Evolutionary conservation across 768 basidiomycete genomes (phyloP).

Genomic region (Mycena amicta): DNA sequence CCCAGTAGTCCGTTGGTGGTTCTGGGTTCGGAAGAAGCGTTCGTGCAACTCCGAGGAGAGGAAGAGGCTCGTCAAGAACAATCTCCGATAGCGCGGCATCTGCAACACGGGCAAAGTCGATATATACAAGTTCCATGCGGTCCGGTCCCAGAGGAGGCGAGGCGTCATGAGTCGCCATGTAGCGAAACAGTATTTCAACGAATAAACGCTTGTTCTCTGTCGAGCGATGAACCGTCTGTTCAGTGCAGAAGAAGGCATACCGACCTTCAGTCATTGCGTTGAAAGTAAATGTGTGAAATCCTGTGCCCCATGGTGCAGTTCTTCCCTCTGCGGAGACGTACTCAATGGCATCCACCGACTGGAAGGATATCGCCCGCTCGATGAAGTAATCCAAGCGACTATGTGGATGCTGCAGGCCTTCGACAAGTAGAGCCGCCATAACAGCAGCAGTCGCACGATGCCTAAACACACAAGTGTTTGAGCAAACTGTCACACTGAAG

Average conservation of each 20-base stretch:
- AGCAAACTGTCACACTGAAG: neutral
- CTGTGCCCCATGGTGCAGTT: neutral
- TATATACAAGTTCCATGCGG: neutral
- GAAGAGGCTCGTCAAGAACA: neutral
- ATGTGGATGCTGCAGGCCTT: neutral
- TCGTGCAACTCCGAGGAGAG: neutral
- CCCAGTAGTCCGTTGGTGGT: too few relatives aligned
- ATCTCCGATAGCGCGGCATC: neutral
- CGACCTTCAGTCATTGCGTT: neutral
- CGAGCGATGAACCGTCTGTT: too few relatives aligned
- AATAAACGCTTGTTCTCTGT: neutral
- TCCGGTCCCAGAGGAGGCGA: neutral
- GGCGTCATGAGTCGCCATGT: neutral
- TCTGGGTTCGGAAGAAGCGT: neutral
- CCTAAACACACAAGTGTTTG: too few relatives aligned
- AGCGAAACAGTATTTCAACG: neutral
- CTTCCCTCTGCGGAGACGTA: neutral
- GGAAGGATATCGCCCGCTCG: neutral
- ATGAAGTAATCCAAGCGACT: neutral
- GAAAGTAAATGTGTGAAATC: neutral
- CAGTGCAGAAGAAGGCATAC: neutral
- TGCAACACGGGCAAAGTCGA: neutral
- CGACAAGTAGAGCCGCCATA: neutral
- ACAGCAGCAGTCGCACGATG: constrained; percentile 5
- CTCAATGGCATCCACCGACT: neutral